Base-by-base conservation (phyloP, 2,329 filamentous ascomycete species). In the Cryoendolithus antarcticus region DNA sequence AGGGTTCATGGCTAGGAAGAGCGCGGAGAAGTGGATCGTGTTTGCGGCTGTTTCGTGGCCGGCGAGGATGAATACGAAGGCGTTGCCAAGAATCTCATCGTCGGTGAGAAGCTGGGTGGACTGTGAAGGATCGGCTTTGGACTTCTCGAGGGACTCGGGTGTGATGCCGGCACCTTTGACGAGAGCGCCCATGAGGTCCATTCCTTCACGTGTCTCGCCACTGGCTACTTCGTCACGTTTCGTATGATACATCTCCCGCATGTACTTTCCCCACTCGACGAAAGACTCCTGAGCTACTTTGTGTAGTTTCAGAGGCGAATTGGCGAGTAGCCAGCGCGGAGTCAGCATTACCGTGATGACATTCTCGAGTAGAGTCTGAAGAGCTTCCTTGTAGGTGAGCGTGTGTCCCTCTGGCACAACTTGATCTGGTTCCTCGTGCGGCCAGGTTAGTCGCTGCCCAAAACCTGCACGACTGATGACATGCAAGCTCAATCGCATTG, bases 21-120 rank as follows among this genome's bases (percentile, higher is more conserved):
- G 55, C 3, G 86, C 60, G 2, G 76, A 69, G 55, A 83, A 86
- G 60, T 88, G 80, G 30, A 86, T 66, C 3, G 74, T 72, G 57
- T 83, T 85, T 35, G 82, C 82, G 2, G 82, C 82, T 1, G 83
- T 88, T 59, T 91, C 84, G 59, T 91, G 82, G 9, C 84, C 84
- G 0, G 84, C 83, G 1, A 88, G 66, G 44, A 73, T 70, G 44
- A 75, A 62, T 35, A 72, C 66, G 43, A 73, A 73, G 13, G 80
- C 75, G 53, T 86, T 86, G 37, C 81, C 80, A 21, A 82, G 62
- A 42, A 88, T 79, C 40, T 86, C 80, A 4, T 69, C 67, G 45
- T 77, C 72, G 4, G 62, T 67, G n/a, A 81, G 58, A 11, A 59
- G 56, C 9, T 59, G 62, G 45, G 56, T 71, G 64, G 10, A 67